Conservation (phyloP, 2,329 filamentous ascomycete species). For the Grosmannia penicillata region DNA sequence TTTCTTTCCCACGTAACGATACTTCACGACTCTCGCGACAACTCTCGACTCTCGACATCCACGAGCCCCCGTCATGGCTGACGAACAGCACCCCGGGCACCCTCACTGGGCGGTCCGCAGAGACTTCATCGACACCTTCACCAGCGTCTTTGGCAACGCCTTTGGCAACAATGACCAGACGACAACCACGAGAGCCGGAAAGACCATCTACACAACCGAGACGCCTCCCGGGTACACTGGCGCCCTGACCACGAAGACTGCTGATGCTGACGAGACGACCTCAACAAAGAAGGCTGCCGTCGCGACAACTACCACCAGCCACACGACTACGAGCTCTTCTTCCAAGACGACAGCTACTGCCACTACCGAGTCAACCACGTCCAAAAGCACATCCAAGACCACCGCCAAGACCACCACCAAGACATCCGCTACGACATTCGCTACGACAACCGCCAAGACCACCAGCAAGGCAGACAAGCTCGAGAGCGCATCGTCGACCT, state of each 20-base stretch:
- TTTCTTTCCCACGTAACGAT: too few species aligned
- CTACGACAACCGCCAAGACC: conserved; percentile 1
- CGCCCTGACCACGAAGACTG: conserved; percentile 1
- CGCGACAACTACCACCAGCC: not conserved
- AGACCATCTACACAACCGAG: conserved; percentile 3
- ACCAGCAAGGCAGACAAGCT: not conserved
- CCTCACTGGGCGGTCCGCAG: not conserved
- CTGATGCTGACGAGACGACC: not conserved
- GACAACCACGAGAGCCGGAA: too few species aligned
- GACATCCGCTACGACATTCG: not conserved
- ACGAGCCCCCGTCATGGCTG: conserved; percentile 3
- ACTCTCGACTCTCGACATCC: not conserved
- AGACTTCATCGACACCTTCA: conserved; percentile 9
- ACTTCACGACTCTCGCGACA: not conserved
- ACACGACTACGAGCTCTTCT: not conserved
- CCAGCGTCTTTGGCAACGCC: conserved; percentile 8
- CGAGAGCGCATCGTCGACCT: not conserved
- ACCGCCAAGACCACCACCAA: conserved; percentile 1
- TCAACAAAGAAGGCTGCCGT: not conserved
- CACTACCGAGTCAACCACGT: conserved; percentile 2
- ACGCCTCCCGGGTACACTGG: conserved; percentile 2
- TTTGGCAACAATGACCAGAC: conserved; percentile 3
- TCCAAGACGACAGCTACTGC: not conserved
- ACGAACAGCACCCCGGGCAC: conserved; percentile 3
- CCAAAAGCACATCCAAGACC: not conserved